Evolutionary conservation across 2,329 filamentous ascomycete species (phyloP).

Genomic region (Xylaria sp.): DNA sequence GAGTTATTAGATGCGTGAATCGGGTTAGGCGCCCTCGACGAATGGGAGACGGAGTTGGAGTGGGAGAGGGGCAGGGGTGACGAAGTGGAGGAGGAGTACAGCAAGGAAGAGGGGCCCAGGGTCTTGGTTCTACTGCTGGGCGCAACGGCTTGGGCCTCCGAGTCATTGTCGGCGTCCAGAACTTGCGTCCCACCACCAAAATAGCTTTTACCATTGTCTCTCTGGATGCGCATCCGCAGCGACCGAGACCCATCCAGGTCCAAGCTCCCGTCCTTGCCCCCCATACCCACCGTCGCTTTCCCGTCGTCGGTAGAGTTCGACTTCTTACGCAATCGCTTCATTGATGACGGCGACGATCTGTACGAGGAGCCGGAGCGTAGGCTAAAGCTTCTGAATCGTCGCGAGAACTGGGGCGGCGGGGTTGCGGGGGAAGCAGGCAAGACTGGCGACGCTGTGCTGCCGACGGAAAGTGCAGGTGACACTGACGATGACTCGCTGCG

Average conservation of each 20-base stretch:
- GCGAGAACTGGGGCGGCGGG: conserved; percentile 39
- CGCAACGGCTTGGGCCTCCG: background rate
- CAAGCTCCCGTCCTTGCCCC: background rate
- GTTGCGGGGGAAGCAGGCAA: conserved; percentile 38
- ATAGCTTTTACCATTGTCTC: too few relatives aligned
- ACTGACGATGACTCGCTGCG: conserved; percentile 37
- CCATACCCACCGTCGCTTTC: background rate
- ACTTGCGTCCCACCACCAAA: background rate
- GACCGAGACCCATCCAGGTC: background rate
- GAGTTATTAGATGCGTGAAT: conserved; percentile 17
- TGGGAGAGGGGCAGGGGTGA: conserved; percentile 25
- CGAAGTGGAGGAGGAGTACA: conserved; percentile 14
- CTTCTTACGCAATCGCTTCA: conserved; percentile 39
- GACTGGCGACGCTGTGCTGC: conserved; percentile 32
- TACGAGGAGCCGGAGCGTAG: conserved; percentile 36
- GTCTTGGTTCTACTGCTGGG: background rate
- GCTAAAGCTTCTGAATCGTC: conserved; percentile 39
- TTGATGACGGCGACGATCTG: conserved; percentile 26
- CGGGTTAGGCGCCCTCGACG: conserved; percentile 23
- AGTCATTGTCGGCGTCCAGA: background rate
- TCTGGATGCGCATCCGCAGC: background rate
- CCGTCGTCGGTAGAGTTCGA: conserved; percentile 21
- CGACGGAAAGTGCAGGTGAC: conserved; percentile 39
- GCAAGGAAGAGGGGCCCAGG: conserved; percentile 3
- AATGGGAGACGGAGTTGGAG: conserved; percentile 15